A percentile compares a stretch with the other conserved stretches of the same genome.
Evolutionary conservation across 352 stramenopile genomes (phyloP).

Genomic region (Peronospora belbahrii): DNA sequence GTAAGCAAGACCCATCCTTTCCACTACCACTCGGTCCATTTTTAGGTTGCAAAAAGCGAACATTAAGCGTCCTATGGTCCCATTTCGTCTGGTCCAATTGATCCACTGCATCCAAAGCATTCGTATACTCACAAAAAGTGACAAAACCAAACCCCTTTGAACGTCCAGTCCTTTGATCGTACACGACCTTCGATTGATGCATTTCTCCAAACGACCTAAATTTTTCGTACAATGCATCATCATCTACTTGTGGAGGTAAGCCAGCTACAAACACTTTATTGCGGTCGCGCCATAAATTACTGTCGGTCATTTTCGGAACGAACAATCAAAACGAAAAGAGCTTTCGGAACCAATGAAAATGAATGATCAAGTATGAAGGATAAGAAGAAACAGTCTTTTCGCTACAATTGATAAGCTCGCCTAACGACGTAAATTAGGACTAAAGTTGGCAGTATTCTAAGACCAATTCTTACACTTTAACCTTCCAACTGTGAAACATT

Average conservation of each 20-base stretch:
- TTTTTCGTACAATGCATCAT: slow-evolving; percentile 61
- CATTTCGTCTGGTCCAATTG: slow-evolving; percentile 77
- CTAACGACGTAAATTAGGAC: too few relatives aligned
- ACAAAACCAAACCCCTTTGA: slow-evolving; percentile 80
- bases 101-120: slow-evolving; percentile 70
- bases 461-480: too few relatives aligned
- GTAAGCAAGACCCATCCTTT: background rate
- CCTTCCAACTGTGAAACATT: too few relatives aligned
- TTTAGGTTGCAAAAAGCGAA: slow-evolving; percentile 80
- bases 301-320: slow-evolving; percentile 33
- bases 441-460: too few relatives aligned
- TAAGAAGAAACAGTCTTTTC: too few relatives aligned
- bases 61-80: slow-evolving; percentile 73
- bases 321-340: too few relatives aligned
- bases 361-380: background rate
- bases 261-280: slow-evolving; percentile 85
- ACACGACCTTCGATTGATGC: slow-evolving; percentile 83
- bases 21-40: slow-evolving; percentile 9
- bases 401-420: too few relatives aligned
- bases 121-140: slow-evolving; percentile 71
- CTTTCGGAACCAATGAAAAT: slow-evolving; percentile 12
- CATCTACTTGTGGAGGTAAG: slow-evolving; percentile 50
- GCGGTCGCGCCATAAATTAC: slow-evolving; percentile 75
- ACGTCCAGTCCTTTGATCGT: slow-evolving; percentile 53
- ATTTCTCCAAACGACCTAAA: slow-evolving; percentile 74